Evolutionary conservation across 768 basidiomycete species (phyloP).

Genomic region (Mrakia gelida): DNA sequence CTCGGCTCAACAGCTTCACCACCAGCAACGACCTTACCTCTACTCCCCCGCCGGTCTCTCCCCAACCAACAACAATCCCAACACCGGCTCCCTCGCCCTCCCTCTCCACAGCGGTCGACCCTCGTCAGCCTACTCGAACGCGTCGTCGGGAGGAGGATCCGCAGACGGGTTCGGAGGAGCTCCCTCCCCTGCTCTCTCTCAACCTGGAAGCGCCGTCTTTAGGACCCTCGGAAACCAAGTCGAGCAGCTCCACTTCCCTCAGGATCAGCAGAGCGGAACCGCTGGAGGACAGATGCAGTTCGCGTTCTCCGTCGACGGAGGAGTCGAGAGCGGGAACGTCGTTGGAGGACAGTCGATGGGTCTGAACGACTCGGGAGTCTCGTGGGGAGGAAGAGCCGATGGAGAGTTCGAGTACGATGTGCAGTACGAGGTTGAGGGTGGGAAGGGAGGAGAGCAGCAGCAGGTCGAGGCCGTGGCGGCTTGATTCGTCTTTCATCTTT

Average conservation of each 20-base stretch:
- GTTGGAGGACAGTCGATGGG: not conserved
- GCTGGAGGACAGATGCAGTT: not conserved
- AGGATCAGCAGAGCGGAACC: not conserved
- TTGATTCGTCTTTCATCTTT: not conserved
- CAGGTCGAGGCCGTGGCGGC: not conserved
- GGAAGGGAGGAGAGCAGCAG: not conserved
- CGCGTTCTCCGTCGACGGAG: not conserved
- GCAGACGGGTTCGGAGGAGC: not conserved
- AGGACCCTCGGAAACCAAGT: slow-evolving; percentile 3
- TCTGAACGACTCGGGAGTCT: not conserved
- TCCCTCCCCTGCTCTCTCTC: not conserved
- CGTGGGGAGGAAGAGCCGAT: not conserved
- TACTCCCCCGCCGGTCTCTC: not conserved
- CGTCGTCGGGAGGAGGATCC: not conserved
- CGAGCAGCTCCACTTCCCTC: not conserved
- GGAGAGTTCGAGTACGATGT: not conserved
- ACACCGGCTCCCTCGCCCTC: not conserved
- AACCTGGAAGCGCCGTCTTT: not conserved
- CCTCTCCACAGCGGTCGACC: not conserved
- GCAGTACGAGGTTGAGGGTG: not conserved
- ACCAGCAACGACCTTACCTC: not conserved
- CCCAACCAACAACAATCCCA: not conserved
- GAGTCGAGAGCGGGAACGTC: not conserved
- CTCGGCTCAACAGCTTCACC: not conserved
- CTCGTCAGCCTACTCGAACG: not conserved